Percentiles rank a stretch among this genome's conserved stretches.
phyloP scores from a whole-genome alignment of 192 early-diverging fungal species.

The Umbelopsis sp. region DNA sequence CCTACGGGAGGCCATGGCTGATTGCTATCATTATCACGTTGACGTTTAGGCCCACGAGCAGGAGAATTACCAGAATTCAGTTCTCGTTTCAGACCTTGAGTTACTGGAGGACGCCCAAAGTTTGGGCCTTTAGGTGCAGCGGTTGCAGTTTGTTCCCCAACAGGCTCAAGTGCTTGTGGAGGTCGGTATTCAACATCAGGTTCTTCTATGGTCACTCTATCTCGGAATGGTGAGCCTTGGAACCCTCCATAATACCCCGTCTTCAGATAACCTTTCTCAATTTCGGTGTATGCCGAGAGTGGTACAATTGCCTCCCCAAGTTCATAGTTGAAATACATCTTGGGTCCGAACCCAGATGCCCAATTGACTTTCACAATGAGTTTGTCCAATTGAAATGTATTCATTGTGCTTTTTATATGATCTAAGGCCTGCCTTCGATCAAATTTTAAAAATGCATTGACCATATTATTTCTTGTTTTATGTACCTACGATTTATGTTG shows the following conservation, averaged over 20 bases:
- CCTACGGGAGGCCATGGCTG: not conserved
- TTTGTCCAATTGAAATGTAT: conserved; percentile 15
- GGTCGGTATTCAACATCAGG: conserved; percentile 33
- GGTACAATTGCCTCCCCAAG: conserved; percentile 36
- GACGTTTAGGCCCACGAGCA: not conserved
- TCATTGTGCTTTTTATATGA: conserved; percentile 19
- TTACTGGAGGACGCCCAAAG: not conserved
- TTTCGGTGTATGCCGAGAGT: conserved; percentile 20
- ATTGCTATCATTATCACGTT: not conserved
- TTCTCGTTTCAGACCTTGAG: not conserved
- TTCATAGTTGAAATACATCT: conserved; percentile 38
- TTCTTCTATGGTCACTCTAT: conserved; percentile 39
- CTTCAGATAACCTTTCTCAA: conserved; percentile 31
- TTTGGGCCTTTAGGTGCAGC: not conserved
- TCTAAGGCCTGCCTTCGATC: conserved; percentile 17
- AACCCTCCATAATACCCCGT: conserved; percentile 34
- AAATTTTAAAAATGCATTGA: conserved; percentile 26
- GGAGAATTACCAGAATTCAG: not conserved
- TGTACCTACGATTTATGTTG: not conserved
- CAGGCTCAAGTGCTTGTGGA: conserved; percentile 1
- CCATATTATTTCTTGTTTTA: conserved; percentile 6
- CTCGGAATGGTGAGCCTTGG: conserved; percentile 27
- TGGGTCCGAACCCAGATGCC: conserved; percentile 45
- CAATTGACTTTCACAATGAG: conserved; percentile 36
- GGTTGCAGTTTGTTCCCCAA: not conserved